These are phyloP conservation scores for Rosa lucieae DNA, from an alignment of 306 rosid species.

Conservation along the genomic window DNA sequence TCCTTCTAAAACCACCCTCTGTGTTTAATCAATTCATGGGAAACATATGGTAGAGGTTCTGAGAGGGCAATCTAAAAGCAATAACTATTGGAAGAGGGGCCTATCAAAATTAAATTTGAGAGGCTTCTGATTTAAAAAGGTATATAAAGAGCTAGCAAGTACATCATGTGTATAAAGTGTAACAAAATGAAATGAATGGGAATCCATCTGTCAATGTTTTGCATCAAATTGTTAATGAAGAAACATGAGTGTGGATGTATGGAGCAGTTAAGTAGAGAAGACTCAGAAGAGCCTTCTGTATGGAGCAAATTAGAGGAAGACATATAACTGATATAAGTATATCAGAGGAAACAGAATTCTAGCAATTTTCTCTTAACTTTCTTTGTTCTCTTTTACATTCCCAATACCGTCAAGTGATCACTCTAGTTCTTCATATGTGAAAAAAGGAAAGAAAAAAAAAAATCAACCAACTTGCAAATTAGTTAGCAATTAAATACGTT, in stretches of 20 bases:
- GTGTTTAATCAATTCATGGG: slow-evolving; percentile 42
- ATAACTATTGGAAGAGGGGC: slow-evolving; percentile 6
- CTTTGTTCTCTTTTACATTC: background rate
- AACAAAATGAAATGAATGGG: background rate
- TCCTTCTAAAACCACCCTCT: slow-evolving; percentile 43
- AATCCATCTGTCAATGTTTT: slow-evolving; percentile 14
- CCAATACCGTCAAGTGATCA: too few species aligned
- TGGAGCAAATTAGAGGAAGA: background rate
- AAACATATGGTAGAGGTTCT: slow-evolving; percentile 16
- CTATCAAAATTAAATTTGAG: slow-evolving; percentile 4
- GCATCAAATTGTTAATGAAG: background rate
- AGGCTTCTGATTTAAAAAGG: background rate
- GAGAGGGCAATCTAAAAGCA: slow-evolving; percentile 31
- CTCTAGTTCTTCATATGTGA: too few species aligned
- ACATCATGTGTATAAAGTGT: background rate
- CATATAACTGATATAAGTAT: background rate
- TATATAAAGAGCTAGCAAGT: background rate
- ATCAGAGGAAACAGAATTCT: background rate
- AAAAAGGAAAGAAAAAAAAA: too few species aligned
- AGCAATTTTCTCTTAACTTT: background rate
- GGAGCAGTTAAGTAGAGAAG: background rate
- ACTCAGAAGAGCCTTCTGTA: background rate
- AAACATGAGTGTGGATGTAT: background rate
- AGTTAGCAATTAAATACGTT: background rate
- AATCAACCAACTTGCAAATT: background rate